phyloP scores from a whole-genome alignment of 768 basidiomycete species.

The Tubosaeta brunneosetosa region DNA sequence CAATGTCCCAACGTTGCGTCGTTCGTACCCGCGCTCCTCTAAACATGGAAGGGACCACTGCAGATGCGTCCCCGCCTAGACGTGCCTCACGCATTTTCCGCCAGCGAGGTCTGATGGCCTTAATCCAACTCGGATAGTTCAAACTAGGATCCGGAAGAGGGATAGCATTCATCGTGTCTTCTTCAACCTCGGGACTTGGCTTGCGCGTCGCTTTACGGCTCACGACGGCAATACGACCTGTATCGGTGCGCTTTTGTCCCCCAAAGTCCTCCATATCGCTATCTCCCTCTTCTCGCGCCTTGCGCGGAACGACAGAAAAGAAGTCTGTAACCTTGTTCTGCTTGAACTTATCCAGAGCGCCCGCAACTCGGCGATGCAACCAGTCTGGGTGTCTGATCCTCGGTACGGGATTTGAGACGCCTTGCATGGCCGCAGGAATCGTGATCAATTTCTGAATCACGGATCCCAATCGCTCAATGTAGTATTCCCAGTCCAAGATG shows the following conservation, averaged over 20 bases:
- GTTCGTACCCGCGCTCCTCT: conserved; percentile 52
- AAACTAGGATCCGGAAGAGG: conserved; percentile 59
- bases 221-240: conserved; percentile 49
- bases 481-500: conserved; percentile 97
- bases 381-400: conserved; percentile 96
- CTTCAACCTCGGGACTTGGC: conserved; percentile 40
- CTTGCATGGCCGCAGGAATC: conserved; percentile 98
- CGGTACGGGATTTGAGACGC: conserved; percentile 93
- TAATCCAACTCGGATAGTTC: conserved; percentile 75
- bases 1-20: conserved; percentile 81
- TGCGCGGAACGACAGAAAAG: conserved; percentile 42
- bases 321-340: conserved; percentile 98
- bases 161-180: conserved; percentile 14
- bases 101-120: conserved; percentile 76
- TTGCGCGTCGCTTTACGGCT: conserved; percentile 44
- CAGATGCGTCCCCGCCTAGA: conserved; percentile 37
- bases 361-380: conserved; percentile 87
- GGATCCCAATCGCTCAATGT: conserved; percentile 94
- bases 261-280: conserved; percentile 65
- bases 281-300: conserved; percentile 8
- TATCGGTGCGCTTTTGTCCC: conserved; percentile 16
- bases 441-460: conserved; percentile 99
- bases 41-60: conserved; percentile 71
- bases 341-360: conserved; percentile 91
- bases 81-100: conserved; percentile 50